Percentiles rank a stretch among this genome's conserved stretches.
Evolutionary conservation across 192 early-diverging fungal species (phyloP).

Genomic region (Entophlyctis luteolus): DNA sequence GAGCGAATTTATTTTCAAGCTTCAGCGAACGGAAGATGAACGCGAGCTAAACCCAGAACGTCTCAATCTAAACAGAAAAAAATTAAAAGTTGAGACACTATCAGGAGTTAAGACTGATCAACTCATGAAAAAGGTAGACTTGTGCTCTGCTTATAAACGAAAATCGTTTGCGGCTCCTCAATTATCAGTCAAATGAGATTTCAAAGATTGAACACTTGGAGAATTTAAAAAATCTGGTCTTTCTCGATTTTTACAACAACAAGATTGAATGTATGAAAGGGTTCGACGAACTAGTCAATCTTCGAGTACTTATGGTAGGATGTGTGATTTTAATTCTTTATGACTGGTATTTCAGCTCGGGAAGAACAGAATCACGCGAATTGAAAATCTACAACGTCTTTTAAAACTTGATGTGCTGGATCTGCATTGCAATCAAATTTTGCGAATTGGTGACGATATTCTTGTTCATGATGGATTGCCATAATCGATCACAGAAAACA

Average conservation of each 20-base stretch:
- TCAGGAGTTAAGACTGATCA: not conserved
- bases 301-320: conserved; percentile 48
- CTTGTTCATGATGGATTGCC: not conserved
- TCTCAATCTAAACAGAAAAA: conserved; percentile 34
- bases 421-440: conserved; percentile 48
- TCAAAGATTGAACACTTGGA: conserved; percentile 40
- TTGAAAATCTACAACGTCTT: conserved; percentile 34
- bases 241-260: conserved; percentile 57
- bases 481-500: conserved; percentile 38
- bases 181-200: conserved; percentile 53
- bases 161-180: conserved; percentile 41
- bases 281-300: conserved; percentile 30
- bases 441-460: conserved; percentile 43
- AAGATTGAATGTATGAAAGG: conserved; percentile 31
- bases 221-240: conserved; percentile 43
- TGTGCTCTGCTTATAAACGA: conserved; percentile 34
- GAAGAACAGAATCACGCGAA: conserved; percentile 40
- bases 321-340: not conserved
- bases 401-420: conserved; percentile 51
- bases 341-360: conserved; percentile 31
- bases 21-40: conserved; percentile 19
- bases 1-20: no score
- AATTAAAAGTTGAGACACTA: conserved; percentile 26
- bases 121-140: not conserved
- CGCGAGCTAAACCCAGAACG: conserved; percentile 24